phyloP scores from a whole-genome alignment of 371 early-diverging fungal genomes.

The Lichtheimia corymbifera region DNA sequence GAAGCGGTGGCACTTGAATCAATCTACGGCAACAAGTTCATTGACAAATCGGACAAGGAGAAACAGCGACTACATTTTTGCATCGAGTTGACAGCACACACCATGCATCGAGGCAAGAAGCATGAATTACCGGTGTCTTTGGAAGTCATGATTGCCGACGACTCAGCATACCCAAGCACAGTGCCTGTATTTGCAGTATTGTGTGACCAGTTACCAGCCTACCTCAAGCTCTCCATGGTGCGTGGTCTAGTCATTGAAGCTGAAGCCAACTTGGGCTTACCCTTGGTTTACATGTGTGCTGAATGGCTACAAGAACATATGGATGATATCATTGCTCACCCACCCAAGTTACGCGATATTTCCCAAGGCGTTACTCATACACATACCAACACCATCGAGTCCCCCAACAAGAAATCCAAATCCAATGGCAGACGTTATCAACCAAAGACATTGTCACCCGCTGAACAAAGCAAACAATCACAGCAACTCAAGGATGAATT shows the following conservation, averaged over 20 bases:
- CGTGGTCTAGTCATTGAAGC: slow-evolving; percentile 59
- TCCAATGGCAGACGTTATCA: slow-evolving; percentile 3
- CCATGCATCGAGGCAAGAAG: slow-evolving; percentile 19
- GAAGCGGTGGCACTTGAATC: slow-evolving; percentile 66
- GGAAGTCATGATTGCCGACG: slow-evolving; percentile 57
- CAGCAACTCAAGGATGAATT: slow-evolving; percentile 29
- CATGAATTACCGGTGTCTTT: slow-evolving; percentile 35
- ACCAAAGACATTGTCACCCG: background rate
- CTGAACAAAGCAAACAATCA: slow-evolving; percentile 12
- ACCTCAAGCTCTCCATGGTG: slow-evolving; percentile 68
- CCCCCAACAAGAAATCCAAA: slow-evolving; percentile 10
- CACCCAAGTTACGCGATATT: slow-evolving; percentile 60
- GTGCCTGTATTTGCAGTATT: slow-evolving; percentile 66
- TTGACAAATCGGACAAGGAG: slow-evolving; percentile 19
- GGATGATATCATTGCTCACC: slow-evolving; percentile 55
- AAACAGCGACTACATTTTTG: slow-evolving; percentile 18
- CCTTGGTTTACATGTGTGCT: slow-evolving; percentile 69
- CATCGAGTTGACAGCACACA: slow-evolving; percentile 21
- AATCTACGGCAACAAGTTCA: slow-evolving; percentile 57
- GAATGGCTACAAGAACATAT: slow-evolving; percentile 71
- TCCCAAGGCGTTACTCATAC: slow-evolving; percentile 37
- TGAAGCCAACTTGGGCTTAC: slow-evolving; percentile 57
- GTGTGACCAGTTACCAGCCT: slow-evolving; percentile 68
- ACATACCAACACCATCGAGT: background rate
- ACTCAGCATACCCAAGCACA: slow-evolving; percentile 63